Evolutionary conservation across 495 filamentous ascomycete species (phyloP), one percentile per base, ranked within the genome.

Genomic region (Penicilliopsis zonata): DNA sequence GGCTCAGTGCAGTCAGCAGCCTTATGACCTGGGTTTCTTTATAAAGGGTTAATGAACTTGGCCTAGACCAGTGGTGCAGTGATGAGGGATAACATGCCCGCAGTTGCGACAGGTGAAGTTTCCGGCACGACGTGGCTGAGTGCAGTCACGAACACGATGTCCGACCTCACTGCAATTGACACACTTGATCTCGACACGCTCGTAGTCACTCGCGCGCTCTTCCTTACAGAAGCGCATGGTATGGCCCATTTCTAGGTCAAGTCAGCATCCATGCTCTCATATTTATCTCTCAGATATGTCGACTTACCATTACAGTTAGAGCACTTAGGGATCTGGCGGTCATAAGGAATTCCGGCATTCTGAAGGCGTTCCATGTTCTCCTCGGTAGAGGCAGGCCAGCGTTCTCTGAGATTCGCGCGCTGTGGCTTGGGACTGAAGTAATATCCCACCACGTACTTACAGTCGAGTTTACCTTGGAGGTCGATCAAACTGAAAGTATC

Each of bases 41-140:
- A 37, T 14, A 1, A n/a, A 28, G 31, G 18, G 42, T 44, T 19
- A 60, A 21, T 28, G 33, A 17, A 27, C 14, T 21, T 34, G 13
- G 13, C 13, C 8, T 12, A 5, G 24, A 18, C 31, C 13, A 36
- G 28, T 18, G 19, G 32, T 10, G 4, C 25, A 16, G 15, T n/a
- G 18, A 14, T 19, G 20, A 8, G 13, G 18, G 18, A 6, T 8
- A 26, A 63, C 69, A 33, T 65, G 76, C 70, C 75, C 74, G 69
- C 87, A 95, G 49, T 94, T 94, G 41, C 76, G 77, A 62, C 87
- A 95, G 12, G 71, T 27, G 25, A 27, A 27, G 38, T 67, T 74
- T 35, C 61, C 69, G 48, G 74, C 65, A 65, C 37, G 64, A 56
- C 55, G 38, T 34, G 63, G 51, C 37, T 81, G 70, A 42, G 78